phyloP scores from a whole-genome alignment of 2,329 filamentous ascomycete species.

The Stemphylium lycopersici region DNA sequence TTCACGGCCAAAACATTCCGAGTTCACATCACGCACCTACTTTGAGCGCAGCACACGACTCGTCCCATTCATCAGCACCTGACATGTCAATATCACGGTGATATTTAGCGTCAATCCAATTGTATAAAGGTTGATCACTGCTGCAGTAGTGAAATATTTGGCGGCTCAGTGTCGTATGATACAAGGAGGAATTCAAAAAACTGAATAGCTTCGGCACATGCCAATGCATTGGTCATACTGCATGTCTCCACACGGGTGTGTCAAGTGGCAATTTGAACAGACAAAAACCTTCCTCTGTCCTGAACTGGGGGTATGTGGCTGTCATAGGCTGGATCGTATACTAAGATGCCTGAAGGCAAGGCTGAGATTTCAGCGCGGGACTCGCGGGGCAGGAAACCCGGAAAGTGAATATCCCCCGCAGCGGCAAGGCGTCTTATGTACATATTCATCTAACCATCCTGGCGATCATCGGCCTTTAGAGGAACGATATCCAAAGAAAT shows the following conservation, averaged over 20 bases:
- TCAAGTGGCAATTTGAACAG: too few species aligned
- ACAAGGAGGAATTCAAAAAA: background rate
- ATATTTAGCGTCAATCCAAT: background rate
- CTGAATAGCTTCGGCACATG: background rate
- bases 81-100: conserved; percentile 12
- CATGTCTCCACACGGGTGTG: too few species aligned
- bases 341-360: conserved; percentile 17
- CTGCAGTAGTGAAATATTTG: background rate
- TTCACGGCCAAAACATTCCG: conserved; percentile 14
- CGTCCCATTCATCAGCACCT: conserved; percentile 4
- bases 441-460: conserved; percentile 32
- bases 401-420: conserved; percentile 25
- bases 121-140: conserved; percentile 7
- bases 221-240: background rate
- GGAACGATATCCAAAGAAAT: background rate
- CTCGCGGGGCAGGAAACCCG: conserved; percentile 37
- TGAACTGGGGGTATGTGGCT: too few species aligned
- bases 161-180: background rate
- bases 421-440: conserved; percentile 36
- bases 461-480: background rate
- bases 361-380: conserved; percentile 22
- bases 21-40: conserved; percentile 21
- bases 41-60: conserved; percentile 13
- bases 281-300: too few species aligned
- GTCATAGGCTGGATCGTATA: background rate